Base-by-base conservation (phyloP, 129 eudicot species). In the Gnaphalium uliginosum region DNA sequence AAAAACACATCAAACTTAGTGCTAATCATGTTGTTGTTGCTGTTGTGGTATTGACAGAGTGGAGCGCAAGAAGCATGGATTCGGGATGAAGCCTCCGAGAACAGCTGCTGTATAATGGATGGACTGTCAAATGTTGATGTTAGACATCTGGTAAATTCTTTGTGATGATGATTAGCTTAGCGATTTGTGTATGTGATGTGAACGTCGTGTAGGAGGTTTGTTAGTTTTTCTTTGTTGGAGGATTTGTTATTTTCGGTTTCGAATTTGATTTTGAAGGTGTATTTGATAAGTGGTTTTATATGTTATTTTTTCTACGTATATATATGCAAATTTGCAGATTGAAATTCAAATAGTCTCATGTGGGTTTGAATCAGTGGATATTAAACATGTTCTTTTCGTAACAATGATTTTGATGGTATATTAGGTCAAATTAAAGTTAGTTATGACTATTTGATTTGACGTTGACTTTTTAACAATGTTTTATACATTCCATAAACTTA, bases 61-160 rank as follows among this genome's bases (percentile, higher is more conserved):
- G 60, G 96, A 94, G 85, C 90, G 83, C 79, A 80, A 79, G 75
- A 91, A 91, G 81, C 97, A 72, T 78, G 99, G 99, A 48, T 91
- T 91, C 53, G 99, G 99, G 78, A 95, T 95, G 99, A 91, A 77
- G 85, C 76, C 81, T 57, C 97, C 97, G 21, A 83, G 83, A 61
- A 76, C 83, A 9, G 60, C 66, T 21, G 74, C 29, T 66, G 68
- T 56, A 66, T 79, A 66, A 73, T 15, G 59, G 22, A 63, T 72
- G 58, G 25, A 61, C 26, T 19, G 26, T n/a, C 25, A 21, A 19
- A 56, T 29, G 24, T 13, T 50, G 7, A 41, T 66, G 3, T 68
- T 59, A 57, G 76, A 78, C 50, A 43, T 33, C 17, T 2, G 26
- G 83, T 79, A 54, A 35, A 54, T 73, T 79, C 21, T 26, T 54